Conservation (phyloP, 768 basidiomycete genomes). For the Auricularia auricula-judae region DNA sequence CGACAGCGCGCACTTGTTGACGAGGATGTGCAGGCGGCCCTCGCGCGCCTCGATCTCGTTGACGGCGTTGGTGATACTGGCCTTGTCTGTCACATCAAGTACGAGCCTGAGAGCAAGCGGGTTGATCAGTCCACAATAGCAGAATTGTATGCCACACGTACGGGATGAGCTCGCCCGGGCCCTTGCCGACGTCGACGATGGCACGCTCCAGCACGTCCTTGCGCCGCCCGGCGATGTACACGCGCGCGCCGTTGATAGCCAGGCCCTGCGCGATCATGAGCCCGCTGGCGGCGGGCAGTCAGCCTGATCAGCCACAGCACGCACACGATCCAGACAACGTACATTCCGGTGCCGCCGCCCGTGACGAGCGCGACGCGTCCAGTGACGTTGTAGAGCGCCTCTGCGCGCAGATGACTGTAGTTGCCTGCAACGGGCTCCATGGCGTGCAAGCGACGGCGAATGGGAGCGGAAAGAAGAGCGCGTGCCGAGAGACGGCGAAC, state of each 20-base stretch:
- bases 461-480: too few relatives aligned
- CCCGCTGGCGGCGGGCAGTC: constrained; percentile 17
- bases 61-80: constrained; percentile 49
- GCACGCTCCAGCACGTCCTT: constrained; percentile 43
- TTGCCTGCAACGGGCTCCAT: background rate
- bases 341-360: constrained; percentile 40
- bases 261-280: constrained; percentile 63
- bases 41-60: constrained; percentile 44
- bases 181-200: constrained; percentile 17
- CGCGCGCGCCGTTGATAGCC: constrained; percentile 67
- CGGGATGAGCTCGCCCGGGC: constrained; percentile 47
- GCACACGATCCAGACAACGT: background rate
- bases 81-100: constrained; percentile 64
- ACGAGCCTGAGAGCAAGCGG: constrained; percentile 29
- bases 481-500: too few relatives aligned
- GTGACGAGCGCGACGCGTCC: constrained; percentile 45
- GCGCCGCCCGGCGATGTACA: constrained; percentile 69
- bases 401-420: constrained; percentile 25
- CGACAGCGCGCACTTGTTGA: constrained; percentile 55
- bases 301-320: background rate
- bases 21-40: constrained; percentile 64
- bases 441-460: background rate
- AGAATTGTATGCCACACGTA: constrained; percentile 19
- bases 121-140: background rate
- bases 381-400: constrained; percentile 30